Base-by-base conservation (phyloP, 176 grass and related monocot genomes). In the Hsuehochloa calcarea region DNA sequence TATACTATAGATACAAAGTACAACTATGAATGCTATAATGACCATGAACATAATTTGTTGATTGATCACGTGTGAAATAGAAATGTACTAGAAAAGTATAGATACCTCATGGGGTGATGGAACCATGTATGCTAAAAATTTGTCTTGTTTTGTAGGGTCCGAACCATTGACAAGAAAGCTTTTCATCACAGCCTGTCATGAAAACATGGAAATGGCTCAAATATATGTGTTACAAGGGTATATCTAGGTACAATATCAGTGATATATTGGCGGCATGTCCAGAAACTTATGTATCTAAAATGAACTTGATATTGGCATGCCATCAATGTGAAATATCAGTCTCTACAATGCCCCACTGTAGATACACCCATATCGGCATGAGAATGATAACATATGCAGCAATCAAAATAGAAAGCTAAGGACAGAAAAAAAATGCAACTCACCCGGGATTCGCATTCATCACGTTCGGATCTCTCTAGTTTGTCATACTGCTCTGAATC, bases 61-160 rank as follows among this genome's bases (percentile, higher is more conserved):
- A 38, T 17, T 25, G 41, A 45, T 80, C 41, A 74, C 12, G 8
- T 35, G 76, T 68, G 14, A 47, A 69, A 79, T 60, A 87, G 19
- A 66, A 68, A 73, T 41, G 58, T 13, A 83, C 46, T 72, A 29
- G 38, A 87, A 74, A 80, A 77, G 12, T 45, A 69, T 40, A 4
- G 10, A 46, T 86, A 96, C 96, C 96, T 99, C 93, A 80, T 92
- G 80, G 39, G 90, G 78, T 78, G 86, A 65, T 76, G 93, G 96
- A 82, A 75, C 93, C 96, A 99, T 99, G 85, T 99, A 99, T 35
- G 96, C 89, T 64, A 99, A 80, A 94, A 99, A 94, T 65, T 94
- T 96, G 65, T 99, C 93, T 82, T 80, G 86, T 73, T 94, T 96
- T 72, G 88, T 41, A 81, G 91, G 91, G 52, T 99, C 93, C 25